Conservation (phyloP, 345 rosid genomes). For the Eutrema heterophyllum region DNA sequence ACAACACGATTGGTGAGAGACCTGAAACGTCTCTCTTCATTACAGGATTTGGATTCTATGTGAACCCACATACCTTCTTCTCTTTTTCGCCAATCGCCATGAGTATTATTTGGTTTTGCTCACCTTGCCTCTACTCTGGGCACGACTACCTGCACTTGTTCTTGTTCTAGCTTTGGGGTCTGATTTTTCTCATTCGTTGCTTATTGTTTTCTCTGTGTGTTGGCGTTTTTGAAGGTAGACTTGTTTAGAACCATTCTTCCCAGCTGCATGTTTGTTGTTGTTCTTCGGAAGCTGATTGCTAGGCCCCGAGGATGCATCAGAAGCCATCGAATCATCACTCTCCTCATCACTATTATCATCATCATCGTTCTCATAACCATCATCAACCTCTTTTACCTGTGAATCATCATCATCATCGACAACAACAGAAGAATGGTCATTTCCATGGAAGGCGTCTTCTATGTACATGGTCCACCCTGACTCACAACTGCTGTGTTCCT, state of each 20-base stretch:
- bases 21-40: conserved; percentile 9
- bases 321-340: conserved; percentile 72
- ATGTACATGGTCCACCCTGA: conserved; percentile 70
- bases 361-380: conserved; percentile 9
- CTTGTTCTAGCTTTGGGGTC: conserved; percentile 30
- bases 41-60: conserved; percentile 12
- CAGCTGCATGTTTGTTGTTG: conserved; percentile 32
- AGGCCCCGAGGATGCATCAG: conserved; percentile 75
- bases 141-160: conserved; percentile 43
- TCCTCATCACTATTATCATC: conserved; percentile 30
- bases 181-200: conserved; percentile 32
- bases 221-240: conserved; percentile 30
- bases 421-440: conserved; percentile 19
- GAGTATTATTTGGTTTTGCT: conserved; percentile 34
- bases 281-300: conserved; percentile 35
- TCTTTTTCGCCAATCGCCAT: background rate
- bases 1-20: conserved; percentile 26
- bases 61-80: conserved; percentile 11
- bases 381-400: conserved; percentile 11
- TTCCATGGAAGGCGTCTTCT: conserved; percentile 39
- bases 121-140: conserved; percentile 40
- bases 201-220: conserved; percentile 17
- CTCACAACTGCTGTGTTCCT: conserved; percentile 45
- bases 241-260: conserved; percentile 29
- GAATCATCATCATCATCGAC: conserved; percentile 14